phyloP scores from a whole-genome alignment of 2,329 filamentous ascomycete genomes.

The Chrysoporthe puriensis region DNA sequence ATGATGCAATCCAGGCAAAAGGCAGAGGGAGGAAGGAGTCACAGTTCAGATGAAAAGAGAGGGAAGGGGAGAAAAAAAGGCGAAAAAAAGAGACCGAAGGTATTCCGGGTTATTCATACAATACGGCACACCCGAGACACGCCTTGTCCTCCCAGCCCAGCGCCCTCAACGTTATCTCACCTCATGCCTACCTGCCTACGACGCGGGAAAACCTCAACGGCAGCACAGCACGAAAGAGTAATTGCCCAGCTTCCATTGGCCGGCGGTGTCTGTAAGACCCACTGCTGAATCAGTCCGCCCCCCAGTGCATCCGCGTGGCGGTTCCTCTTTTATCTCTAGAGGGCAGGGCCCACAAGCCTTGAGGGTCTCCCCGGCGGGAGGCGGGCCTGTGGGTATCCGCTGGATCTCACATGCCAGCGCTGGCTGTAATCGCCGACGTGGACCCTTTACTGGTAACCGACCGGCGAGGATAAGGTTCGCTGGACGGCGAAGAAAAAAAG shows the following conservation, averaged over 20 bases:
- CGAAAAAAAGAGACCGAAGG: constrained; percentile 15
- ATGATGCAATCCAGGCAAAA: background rate
- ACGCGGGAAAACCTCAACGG: background rate
- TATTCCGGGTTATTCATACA: constrained; percentile 25
- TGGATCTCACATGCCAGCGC: background rate
- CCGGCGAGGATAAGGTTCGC: no score
- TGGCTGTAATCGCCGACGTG: background rate
- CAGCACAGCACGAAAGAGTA: constrained; percentile 16
- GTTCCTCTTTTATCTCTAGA: background rate
- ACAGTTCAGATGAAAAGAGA: constrained; percentile 22
- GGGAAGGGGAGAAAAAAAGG: constrained; percentile 2
- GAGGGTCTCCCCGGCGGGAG: no score
- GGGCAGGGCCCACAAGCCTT: no score
- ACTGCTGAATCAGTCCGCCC: background rate
- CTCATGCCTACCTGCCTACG: background rate
- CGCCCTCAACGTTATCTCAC: constrained; percentile 10
- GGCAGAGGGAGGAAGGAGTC: constrained; percentile 38
- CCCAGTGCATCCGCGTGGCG: constrained; percentile 6
- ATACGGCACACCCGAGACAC: constrained; percentile 16
- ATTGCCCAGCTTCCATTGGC: constrained; percentile 23
- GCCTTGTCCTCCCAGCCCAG: constrained; percentile 8
- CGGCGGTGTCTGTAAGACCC: constrained; percentile 2
- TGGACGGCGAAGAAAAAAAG: background rate
- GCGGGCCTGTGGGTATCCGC: no score
- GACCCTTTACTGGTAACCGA: no score